These are phyloP conservation scores for Citrullus amarus DNA, from an alignment of 306 rosid genomes.

Conservation along the genomic window DNA sequence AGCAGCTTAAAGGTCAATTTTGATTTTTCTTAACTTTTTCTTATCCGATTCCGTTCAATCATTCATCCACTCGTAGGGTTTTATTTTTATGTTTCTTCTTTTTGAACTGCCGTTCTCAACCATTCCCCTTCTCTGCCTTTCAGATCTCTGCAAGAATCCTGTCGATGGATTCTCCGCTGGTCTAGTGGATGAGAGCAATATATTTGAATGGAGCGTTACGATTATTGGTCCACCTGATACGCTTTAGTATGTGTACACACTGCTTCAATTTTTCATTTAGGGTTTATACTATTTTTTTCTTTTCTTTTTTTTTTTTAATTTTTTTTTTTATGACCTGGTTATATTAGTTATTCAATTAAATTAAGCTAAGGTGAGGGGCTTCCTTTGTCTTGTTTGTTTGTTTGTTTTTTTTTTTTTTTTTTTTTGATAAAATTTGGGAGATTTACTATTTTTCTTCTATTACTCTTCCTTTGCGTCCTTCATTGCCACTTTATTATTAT, in stretches of 20 bases:
- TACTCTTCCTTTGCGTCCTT: background rate
- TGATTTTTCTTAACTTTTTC: background rate
- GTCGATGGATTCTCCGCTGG: conserved; percentile 98
- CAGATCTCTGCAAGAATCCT: conserved; percentile 94
- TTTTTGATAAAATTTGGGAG: no score
- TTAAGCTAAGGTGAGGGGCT: background rate
- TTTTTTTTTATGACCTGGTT: background rate
- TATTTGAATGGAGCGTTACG: conserved; percentile 98
- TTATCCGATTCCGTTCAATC: background rate
- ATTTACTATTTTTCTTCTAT: no score
- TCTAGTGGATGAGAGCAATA: conserved; percentile 75
- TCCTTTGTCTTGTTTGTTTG: background rate
- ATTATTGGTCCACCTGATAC: conserved; percentile 98
- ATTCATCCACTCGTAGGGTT: background rate
- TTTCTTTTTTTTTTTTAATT: no score
- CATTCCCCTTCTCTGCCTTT: background rate
- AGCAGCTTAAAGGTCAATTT: conserved; percentile 73
- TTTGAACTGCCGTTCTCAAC: conserved; percentile 6
- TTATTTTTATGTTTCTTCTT: conserved; percentile 13
- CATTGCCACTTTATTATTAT: background rate
- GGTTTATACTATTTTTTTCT: background rate
- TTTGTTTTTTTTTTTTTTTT: no score
- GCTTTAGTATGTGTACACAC: conserved; percentile 49
- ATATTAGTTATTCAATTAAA: background rate
- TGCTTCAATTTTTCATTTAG: background rate